Evolutionary conservation across 345 rosid genomes (phyloP).

Genomic region (Psidium guajava): DNA sequence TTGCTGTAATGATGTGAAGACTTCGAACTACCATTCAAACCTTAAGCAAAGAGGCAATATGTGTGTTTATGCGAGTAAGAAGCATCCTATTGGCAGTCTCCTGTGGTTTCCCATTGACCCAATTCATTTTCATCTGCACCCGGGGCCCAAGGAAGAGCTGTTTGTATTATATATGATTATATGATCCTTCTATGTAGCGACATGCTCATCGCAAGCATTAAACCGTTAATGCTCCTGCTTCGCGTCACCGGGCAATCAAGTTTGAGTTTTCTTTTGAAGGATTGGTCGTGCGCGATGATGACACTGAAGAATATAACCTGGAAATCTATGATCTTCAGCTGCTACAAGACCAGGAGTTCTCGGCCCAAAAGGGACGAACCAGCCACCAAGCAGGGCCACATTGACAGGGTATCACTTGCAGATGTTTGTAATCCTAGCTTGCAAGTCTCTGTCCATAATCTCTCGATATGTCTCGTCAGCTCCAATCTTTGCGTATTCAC

Average conservation of each 20-base stretch:
- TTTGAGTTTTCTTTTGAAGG: not conserved
- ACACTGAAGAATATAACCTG: constrained; percentile 25
- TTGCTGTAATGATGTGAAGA: not conserved
- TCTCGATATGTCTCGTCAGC: constrained; percentile 45
- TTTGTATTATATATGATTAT: not conserved
- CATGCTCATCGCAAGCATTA: not conserved
- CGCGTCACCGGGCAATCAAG: not conserved
- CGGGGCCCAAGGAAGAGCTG: not conserved
- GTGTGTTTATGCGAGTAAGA: not conserved
- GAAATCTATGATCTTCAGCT: constrained; percentile 31
- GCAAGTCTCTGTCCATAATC: not conserved
- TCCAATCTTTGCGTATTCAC: constrained; percentile 46
- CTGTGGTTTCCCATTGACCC: not conserved
- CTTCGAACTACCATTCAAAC: not conserved
- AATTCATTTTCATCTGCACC: not conserved
- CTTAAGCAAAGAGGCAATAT: not conserved
- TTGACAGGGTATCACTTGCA: not conserved
- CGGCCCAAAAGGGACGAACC: constrained; percentile 1
- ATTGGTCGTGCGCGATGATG: not conserved
- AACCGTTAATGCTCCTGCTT: not conserved
- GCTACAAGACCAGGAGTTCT: constrained; percentile 18
- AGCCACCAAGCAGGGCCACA: not conserved
- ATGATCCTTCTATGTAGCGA: not conserved
- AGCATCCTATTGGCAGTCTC: not conserved
- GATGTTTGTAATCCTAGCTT: not conserved